A percentile compares a stretch with the other conserved stretches of the same genome.
Evolutionary conservation across 2,329 filamentous ascomycete genomes (phyloP).

Genomic region (Thelonectria olida): DNA sequence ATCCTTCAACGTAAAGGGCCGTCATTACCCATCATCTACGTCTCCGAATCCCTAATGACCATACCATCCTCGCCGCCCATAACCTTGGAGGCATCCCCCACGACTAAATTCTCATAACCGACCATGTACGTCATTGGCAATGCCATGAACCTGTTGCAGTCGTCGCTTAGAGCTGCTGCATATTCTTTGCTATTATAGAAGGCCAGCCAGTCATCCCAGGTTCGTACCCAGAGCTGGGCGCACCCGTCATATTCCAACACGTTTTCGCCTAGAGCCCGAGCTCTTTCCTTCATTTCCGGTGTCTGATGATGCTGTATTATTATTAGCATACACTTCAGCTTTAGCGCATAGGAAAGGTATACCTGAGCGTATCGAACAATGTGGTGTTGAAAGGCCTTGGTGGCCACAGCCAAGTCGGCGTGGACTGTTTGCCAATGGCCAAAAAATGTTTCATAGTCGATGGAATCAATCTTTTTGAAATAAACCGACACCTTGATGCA

Average conservation of each 20-base stretch:
- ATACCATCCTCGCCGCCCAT: conserved; percentile 1
- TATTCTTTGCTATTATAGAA: conserved; percentile 17
- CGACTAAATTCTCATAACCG: conserved; percentile 9
- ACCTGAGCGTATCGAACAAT: conserved; percentile 13
- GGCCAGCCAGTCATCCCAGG: conserved; percentile 12
- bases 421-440: conserved; percentile 16
- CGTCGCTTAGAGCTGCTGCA: conserved; percentile 10
- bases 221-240: conserved; percentile 12
- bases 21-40: no score
- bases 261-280: neutral
- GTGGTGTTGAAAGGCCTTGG: conserved; percentile 3
- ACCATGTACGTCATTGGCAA: conserved; percentile 13
- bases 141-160: conserved; percentile 6
- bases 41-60: neutral
- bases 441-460: conserved; percentile 12
- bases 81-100: neutral
- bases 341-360: neutral
- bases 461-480: conserved; percentile 11
- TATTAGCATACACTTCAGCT: no score
- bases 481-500: conserved; percentile 15
- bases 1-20: no score
- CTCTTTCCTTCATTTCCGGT: conserved; percentile 6
- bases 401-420: conserved; percentile 7
- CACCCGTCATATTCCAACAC: conserved; percentile 11
- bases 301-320: conserved; percentile 1